phyloP scores from a whole-genome alignment of 345 rosid genomes.

The Gossypium raimondii region DNA sequence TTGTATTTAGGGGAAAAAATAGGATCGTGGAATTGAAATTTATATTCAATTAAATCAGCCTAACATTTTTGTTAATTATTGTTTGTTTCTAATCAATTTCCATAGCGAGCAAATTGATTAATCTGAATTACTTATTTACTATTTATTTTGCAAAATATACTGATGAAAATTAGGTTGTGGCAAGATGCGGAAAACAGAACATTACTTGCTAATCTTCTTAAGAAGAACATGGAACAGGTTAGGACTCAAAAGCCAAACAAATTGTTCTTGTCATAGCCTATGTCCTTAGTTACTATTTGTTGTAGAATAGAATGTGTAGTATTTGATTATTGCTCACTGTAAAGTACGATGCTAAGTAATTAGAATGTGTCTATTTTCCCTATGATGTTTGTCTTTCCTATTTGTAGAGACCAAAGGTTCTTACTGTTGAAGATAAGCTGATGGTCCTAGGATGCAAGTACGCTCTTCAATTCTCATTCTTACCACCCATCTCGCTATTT shows the following conservation, averaged over 20 bases:
- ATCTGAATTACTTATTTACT: not conserved
- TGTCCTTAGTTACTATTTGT: constrained; percentile 5
- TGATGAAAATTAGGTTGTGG: constrained; percentile 62
- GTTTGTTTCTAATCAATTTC: not conserved
- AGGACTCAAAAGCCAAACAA: not conserved
- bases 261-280: not conserved
- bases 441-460: constrained; percentile 84
- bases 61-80: not conserved
- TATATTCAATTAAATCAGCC: not conserved
- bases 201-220: constrained; percentile 58
- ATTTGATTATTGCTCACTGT: not conserved
- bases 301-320: not conserved
- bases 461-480: constrained; percentile 22
- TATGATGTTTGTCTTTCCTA: constrained; percentile 17
- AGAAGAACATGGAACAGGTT: constrained; percentile 66
- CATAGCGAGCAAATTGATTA: not conserved
- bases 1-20: not conserved
- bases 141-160: not conserved
- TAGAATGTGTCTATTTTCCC: not conserved
- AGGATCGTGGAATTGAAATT: not conserved
- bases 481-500: not conserved
- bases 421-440: constrained; percentile 80
- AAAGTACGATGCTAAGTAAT: not conserved
- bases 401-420: constrained; percentile 83
- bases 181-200: constrained; percentile 89